Percentiles rank a stretch among this genome's conserved stretches.
Evolutionary conservation across 2,329 filamentous ascomycete genomes (phyloP).

Genomic region (Zalaria obscura): DNA sequence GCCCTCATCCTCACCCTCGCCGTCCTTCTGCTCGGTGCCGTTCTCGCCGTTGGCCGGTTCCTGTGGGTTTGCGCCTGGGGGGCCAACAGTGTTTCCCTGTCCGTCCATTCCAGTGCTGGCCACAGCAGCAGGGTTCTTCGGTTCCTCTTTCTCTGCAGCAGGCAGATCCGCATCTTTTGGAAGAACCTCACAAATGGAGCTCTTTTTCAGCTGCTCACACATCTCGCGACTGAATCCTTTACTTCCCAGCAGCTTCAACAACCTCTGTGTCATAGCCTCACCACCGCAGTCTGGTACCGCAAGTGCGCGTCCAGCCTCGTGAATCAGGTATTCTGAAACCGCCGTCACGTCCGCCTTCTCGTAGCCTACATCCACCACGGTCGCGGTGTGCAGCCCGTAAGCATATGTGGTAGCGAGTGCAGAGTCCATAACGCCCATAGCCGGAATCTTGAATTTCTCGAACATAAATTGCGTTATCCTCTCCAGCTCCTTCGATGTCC

Average conservation of each 20-base stretch:
- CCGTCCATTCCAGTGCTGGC: constrained; percentile 40
- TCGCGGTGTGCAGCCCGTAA: constrained; percentile 70
- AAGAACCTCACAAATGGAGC: constrained; percentile 47
- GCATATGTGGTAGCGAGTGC: constrained; percentile 68
- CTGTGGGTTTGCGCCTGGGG: constrained; percentile 31
- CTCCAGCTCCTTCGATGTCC: constrained; percentile 80
- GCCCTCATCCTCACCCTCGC: constrained; percentile 48
- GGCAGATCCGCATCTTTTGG: constrained; percentile 40
- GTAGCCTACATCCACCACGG: constrained; percentile 80
- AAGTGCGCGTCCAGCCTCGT: constrained; percentile 50
- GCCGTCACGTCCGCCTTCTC: constrained; percentile 89
- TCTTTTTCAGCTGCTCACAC: constrained; percentile 52
- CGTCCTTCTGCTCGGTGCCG: constrained; percentile 33
- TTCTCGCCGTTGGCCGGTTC: constrained; percentile 43
- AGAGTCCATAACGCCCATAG: constrained; percentile 79
- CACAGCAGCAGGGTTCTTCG: constrained; percentile 39
- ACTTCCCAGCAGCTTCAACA: constrained; percentile 50
- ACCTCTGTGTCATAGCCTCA: constrained; percentile 65
- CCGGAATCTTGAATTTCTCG: constrained; percentile 90
- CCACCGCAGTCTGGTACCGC: constrained; percentile 61
- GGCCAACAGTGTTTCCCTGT: constrained; percentile 26
- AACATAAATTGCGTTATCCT: constrained; percentile 87
- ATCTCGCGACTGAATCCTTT: constrained; percentile 47
- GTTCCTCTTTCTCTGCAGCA: constrained; percentile 26
- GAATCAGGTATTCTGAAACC: constrained; percentile 66